Percentiles rank a stretch among this genome's conserved stretches.
These are phyloP conservation scores for Pichia eremophila DNA, from an alignment of 805 yeast genomes.

Conservation along the genomic window DNA sequence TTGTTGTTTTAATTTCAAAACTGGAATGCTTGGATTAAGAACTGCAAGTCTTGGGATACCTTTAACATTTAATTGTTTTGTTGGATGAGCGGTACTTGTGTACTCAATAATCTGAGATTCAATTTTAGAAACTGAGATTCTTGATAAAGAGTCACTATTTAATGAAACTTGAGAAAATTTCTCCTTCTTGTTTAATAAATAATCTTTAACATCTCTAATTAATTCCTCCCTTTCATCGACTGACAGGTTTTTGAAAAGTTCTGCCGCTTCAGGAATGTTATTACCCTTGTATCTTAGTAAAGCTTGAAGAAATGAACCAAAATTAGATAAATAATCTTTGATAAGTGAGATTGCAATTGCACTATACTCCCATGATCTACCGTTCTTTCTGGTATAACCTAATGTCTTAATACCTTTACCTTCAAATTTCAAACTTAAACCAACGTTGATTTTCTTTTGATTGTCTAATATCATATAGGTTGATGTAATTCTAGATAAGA, in stretches of 20 bases:
- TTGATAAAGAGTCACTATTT: conserved; percentile 71
- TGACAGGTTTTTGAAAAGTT: conserved; percentile 29
- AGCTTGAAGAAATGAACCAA: conserved; percentile 49
- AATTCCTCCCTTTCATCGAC: conserved; percentile 36
- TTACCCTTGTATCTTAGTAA: conserved; percentile 18
- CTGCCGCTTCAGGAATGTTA: conserved; percentile 30
- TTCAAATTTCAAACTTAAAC: conserved; percentile 79
- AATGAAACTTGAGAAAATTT: conserved; percentile 55
- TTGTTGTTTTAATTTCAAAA: conserved; percentile 64
- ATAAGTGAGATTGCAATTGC: conserved; percentile 62
- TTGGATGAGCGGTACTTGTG: conserved; percentile 34
- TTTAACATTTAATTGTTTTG: conserved; percentile 48
- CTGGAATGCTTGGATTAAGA: conserved; percentile 64
- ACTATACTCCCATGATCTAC: conserved; percentile 75
- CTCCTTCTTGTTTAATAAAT: conserved; percentile 40
- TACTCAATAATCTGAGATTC: conserved; percentile 50
- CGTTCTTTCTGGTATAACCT: conserved; percentile 68
- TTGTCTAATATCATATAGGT: conserved; percentile 51
- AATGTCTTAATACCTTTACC: conserved; percentile 70
- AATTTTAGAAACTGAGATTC: conserved; percentile 52
- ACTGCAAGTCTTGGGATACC: conserved; percentile 83
- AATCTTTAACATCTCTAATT: conserved; percentile 26
- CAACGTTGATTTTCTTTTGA: conserved; percentile 53
- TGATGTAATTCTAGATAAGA: conserved; percentile 73
- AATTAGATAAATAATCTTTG: conserved; percentile 47